Percentiles rank a stretch among this genome's conserved stretches.
Conservation (phyloP, 2,329 filamentous ascomycete species). For the Apiospora pterosperma region DNA sequence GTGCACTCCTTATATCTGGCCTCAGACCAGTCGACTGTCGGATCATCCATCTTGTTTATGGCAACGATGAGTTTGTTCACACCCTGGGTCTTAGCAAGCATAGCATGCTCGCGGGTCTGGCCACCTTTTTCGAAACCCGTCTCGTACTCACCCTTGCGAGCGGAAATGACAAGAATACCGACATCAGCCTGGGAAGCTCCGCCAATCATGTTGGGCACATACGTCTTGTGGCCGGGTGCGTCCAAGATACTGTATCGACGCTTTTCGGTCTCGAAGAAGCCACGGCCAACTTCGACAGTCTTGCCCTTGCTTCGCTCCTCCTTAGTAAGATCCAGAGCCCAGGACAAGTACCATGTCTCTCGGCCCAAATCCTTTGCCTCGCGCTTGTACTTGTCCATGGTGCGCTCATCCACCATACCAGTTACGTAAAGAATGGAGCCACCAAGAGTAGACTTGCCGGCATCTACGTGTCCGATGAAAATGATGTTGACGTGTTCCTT, state of each 20-base stretch:
- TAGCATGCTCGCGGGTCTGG: conserved; percentile 95
- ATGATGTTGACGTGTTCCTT: conserved; percentile 94
- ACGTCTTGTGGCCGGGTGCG: conserved; percentile 96
- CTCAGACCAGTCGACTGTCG: conserved; percentile 93
- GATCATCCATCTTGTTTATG: conserved; percentile 99
- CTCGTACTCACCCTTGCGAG: conserved; percentile 97
- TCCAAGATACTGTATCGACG: conserved; percentile 95
- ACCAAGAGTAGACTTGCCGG: conserved; percentile 94
- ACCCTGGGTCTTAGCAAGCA: conserved; percentile 96
- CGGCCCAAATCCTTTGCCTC: conserved; percentile 95
- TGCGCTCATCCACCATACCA: conserved; percentile 99
- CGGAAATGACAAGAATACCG: conserved; percentile 91
- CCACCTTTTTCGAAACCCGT: conserved; percentile 95
- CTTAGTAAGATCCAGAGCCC: conserved; percentile 95
- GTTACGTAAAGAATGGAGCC: conserved; percentile 90
- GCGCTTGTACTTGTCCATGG: conserved; percentile 95
- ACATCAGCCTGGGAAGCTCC: conserved; percentile 91
- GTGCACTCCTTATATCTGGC: conserved; percentile 91
- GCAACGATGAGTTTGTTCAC: conserved; percentile 94
- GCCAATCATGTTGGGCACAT: conserved; percentile 97
- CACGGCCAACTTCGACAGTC: conserved; percentile 94
- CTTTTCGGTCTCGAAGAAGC: conserved; percentile 96
- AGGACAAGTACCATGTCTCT: conserved; percentile 98
- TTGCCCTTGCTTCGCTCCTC: conserved; percentile 96
- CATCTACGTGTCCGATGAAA: conserved; percentile 97